Evolutionary conservation across 768 basidiomycete genomes (phyloP), one percentile per base, ranked within the genome.

Genomic region (Lactarius sanguifluus): DNA sequence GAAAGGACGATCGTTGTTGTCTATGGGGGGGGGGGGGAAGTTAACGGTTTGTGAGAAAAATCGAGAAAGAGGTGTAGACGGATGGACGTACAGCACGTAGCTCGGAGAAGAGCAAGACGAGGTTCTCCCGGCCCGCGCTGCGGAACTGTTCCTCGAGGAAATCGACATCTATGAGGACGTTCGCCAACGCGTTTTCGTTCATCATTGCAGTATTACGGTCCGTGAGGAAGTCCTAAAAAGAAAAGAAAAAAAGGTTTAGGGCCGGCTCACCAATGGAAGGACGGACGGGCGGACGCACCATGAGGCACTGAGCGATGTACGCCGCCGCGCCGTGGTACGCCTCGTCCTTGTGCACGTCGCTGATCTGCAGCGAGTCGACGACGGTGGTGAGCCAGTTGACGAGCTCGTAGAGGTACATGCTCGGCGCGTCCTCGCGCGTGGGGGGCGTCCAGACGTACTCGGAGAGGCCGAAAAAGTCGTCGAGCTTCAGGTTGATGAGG

Each of bases 301-400:
- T 92, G 36, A 98, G 79, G 66, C 88, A 92, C 64, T 89, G 86
- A 0, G 92, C 89, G 64, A 97, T 92, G 72, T 97, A 93, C 38
- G 85, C 81, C n/a, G 96, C 81, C 16, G 97, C 96, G 54, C 87
- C 89, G 69, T 85, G 86, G 76, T 97, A 99, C 12, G 92, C 93
- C 70, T 92, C 88, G 61, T 94, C 91, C 77, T 95, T 96, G 79
- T 94, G 89, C 12, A 79, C 77, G 64, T 95, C 91, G 64, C 91
- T 88, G 78, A 98, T 86, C 66, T 83, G 85, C 70, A 89, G 86
- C 65, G 86, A 93, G 76, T 98, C 97, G 57, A 99, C 94, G 63
- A 97, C 92, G 1, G 96, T 97, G 45, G 90, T 96, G 61, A 98
- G 82, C 91, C 96, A 99, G 75, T 94, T 95, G 75, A 96, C 86